Conservation (phyloP, 169 alveolate genomes). For the Babesia divergens region DNA sequence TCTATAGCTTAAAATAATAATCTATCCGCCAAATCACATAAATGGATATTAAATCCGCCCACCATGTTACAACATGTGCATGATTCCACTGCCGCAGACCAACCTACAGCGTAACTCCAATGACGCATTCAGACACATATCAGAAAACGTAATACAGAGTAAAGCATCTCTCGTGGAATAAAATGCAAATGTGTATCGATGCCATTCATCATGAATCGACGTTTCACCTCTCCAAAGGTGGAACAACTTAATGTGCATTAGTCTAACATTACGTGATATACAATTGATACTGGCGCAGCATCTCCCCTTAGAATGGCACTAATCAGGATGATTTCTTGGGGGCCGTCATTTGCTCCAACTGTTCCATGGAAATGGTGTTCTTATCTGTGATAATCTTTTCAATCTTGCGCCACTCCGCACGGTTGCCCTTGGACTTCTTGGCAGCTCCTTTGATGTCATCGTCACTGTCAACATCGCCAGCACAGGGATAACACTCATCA, state of each 20-base stretch:
- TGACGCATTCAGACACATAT: too few species aligned
- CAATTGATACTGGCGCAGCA: background rate
- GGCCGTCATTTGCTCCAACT: slow-evolving; percentile 3
- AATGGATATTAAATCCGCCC: too few species aligned
- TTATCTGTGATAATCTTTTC: slow-evolving; percentile 47
- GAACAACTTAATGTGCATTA: background rate
- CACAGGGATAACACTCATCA: slow-evolving; percentile 32
- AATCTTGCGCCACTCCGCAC: slow-evolving; percentile 54
- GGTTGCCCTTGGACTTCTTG: slow-evolving; percentile 15
- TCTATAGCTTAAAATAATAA: too few species aligned
- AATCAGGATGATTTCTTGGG: background rate
- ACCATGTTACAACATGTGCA: too few species aligned
- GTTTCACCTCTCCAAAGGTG: background rate
- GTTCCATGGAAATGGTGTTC: slow-evolving; percentile 35
- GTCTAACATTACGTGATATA: background rate
- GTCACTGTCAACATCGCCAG: slow-evolving; percentile 41
- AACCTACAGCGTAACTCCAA: too few species aligned
- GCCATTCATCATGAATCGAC: too few species aligned
- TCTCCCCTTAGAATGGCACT: background rate
- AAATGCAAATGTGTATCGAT: too few species aligned
- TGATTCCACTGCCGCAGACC: too few species aligned
- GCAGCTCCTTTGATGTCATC: background rate
- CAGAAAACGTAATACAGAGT: too few species aligned
- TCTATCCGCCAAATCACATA: too few species aligned
- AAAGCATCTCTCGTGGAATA: too few species aligned